phyloP scores from a whole-genome alignment of 1,284 basidiomycete genomes.

The Irpex sp. region DNA sequence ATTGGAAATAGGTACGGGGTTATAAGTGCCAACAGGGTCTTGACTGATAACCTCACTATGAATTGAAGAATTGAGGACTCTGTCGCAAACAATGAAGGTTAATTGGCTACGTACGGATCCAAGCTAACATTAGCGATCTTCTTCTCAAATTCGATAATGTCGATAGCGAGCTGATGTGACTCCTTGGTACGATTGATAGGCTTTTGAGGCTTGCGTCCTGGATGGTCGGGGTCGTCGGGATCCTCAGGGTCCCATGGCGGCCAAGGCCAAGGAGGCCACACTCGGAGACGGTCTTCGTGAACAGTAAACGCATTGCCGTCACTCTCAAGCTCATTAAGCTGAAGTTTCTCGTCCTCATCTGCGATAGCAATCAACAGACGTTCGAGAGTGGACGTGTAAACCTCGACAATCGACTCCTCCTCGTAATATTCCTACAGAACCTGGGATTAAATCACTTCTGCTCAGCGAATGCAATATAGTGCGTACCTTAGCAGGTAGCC shows the following conservation, averaged over 20 bases:
- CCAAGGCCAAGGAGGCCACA: slow-evolving; percentile 86
- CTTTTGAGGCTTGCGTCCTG: slow-evolving; percentile 26
- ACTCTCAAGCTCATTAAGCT: slow-evolving; percentile 29
- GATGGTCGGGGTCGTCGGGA: slow-evolving; percentile 41
- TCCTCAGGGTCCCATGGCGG: slow-evolving; percentile 70
- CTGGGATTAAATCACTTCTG: slow-evolving; percentile 2
- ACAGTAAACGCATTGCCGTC: slow-evolving; percentile 29
- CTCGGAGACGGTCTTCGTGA: slow-evolving; percentile 52
- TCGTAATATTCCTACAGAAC: slow-evolving; percentile 78
- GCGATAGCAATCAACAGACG: slow-evolving; percentile 63
- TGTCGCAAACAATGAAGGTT: too few species aligned
- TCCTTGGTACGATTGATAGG: slow-evolving; percentile 36
- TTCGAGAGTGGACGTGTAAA: slow-evolving; percentile 71
- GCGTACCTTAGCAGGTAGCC: slow-evolving; percentile 81
- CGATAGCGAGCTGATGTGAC: slow-evolving; percentile 61
- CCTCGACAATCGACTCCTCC: slow-evolving; percentile 63
- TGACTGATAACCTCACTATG: slow-evolving; percentile 57
- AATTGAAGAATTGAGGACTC: too few species aligned
- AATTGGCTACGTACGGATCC: slow-evolving; percentile 53
- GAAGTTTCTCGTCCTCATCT: slow-evolving; percentile 32
- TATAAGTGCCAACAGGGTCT: slow-evolving; percentile 87
- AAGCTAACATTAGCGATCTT: slow-evolving; percentile 77
- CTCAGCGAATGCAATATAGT: background rate
- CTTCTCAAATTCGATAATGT: slow-evolving; percentile 78
- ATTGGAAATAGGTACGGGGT: slow-evolving; percentile 69